Conservation (phyloP, 139 green algal species). For the Chlamydomonas schloesseri region DNA sequence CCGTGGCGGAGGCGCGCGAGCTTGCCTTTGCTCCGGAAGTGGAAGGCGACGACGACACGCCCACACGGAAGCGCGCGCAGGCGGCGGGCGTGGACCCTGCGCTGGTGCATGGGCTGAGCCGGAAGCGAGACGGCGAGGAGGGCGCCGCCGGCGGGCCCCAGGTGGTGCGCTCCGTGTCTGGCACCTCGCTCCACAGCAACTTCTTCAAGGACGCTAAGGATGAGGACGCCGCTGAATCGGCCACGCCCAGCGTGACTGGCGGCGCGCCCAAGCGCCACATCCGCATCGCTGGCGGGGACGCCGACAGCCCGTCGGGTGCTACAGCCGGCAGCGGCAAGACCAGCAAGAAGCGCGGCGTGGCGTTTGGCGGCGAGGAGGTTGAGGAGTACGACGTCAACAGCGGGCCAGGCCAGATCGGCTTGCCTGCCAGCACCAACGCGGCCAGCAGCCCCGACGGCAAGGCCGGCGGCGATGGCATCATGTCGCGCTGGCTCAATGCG, state of each 20-base stretch:
- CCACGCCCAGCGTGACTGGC: no score
- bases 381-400: conserved; percentile 27
- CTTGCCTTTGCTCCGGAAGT: no score
- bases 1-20: conserved; percentile 15
- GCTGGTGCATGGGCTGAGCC: neutral
- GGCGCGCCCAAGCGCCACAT: neutral
- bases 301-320: neutral
- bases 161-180: conserved; percentile 32
- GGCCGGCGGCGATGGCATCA: conserved; percentile 16
- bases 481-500: conserved; percentile 28
- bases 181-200: conserved; percentile 36
- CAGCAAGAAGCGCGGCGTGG: neutral
- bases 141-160: neutral
- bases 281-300: neutral
- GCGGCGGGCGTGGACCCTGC: conserved; percentile 3
- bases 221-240: neutral
- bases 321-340: neutral
- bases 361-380: conserved; percentile 25
- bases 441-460: neutral
- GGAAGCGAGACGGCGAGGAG: neutral
- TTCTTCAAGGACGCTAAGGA: conserved; percentile 10
- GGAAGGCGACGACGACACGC: neutral
- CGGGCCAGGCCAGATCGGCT: no score
- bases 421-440: neutral
- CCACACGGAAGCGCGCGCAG: neutral